Conservation (phyloP, 2,329 filamentous ascomycete species). For the Sporothrix mexicana region DNA sequence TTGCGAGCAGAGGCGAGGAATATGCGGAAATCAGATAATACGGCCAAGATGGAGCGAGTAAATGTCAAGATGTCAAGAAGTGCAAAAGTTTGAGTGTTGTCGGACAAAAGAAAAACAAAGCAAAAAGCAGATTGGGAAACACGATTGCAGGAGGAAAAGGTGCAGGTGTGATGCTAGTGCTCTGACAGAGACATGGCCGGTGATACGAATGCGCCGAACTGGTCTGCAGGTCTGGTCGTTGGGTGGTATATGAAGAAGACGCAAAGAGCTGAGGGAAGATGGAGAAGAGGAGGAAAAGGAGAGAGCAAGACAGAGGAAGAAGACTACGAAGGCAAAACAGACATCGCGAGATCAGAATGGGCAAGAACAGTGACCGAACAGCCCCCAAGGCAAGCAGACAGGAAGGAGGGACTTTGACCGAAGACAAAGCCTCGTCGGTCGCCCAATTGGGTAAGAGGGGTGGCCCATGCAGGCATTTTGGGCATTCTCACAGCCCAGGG, state of each 20-base stretch:
- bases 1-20: neutral
- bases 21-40: neutral
- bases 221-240: neutral
- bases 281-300: neutral
- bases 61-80: neutral
- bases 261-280: too few species aligned
- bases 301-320: neutral
- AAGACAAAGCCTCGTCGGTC: conserved; percentile 35
- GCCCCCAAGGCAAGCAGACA: conserved; percentile 29
- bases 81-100: neutral
- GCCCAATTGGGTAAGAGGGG: conserved; percentile 36
- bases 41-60: neutral
- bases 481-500: neutral
- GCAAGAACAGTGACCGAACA: conserved; percentile 29
- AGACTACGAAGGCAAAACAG: conserved; percentile 12
- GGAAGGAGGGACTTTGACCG: conserved; percentile 33
- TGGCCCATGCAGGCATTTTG: conserved; percentile 7
- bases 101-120: neutral
- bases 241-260: neutral
- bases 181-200: conserved; percentile 20
- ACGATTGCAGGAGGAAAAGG: conserved; percentile 14
- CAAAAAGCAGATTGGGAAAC: neutral
- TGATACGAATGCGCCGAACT: conserved; percentile 6
- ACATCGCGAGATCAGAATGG: conserved; percentile 31
- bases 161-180: conserved; percentile 20